Evolutionary conservation across 345 rosid genomes (phyloP).

Genomic region (Sisymbrium altissimum): DNA sequence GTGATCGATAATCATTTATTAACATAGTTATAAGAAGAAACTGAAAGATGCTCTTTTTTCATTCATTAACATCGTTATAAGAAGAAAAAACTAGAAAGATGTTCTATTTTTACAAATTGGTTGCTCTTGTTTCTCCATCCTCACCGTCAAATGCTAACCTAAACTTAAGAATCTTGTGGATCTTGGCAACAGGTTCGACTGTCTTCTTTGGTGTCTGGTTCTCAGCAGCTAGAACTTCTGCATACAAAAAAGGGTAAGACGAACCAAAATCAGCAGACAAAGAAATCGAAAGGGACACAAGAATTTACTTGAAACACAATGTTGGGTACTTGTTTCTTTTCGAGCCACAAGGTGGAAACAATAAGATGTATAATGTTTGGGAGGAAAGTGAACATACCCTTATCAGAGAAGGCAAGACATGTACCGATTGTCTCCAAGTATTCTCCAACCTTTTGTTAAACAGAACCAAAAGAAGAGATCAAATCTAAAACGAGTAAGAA

Average conservation of each 20-base stretch:
- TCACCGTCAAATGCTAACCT: constrained; percentile 40
- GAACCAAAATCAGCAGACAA: background rate
- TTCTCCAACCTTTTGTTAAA: constrained; percentile 44
- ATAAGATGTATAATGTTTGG: background rate
- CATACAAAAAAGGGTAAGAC: background rate
- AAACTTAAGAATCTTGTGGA: constrained; percentile 55
- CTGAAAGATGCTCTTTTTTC: background rate
- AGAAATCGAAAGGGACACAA: background rate
- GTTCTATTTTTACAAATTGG: background rate
- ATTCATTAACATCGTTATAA: background rate
- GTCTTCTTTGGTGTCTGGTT: constrained; percentile 33
- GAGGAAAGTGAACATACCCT: background rate
- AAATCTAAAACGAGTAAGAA: background rate
- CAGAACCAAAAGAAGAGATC: background rate
- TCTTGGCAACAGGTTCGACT: constrained; percentile 4
- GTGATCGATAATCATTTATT: too few species aligned
- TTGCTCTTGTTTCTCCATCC: constrained; percentile 25
- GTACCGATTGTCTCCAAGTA: constrained; percentile 65
- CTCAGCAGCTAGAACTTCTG: constrained; percentile 17
- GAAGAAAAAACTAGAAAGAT: background rate
- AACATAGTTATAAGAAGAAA: background rate
- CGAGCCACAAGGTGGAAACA: background rate
- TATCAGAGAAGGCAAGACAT: constrained; percentile 37
- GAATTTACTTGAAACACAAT: background rate
- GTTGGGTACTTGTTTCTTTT: background rate